Evolutionary conservation across 2,329 filamentous ascomycete genomes (phyloP).

Genomic region (Canariomyces notabilis): DNA sequence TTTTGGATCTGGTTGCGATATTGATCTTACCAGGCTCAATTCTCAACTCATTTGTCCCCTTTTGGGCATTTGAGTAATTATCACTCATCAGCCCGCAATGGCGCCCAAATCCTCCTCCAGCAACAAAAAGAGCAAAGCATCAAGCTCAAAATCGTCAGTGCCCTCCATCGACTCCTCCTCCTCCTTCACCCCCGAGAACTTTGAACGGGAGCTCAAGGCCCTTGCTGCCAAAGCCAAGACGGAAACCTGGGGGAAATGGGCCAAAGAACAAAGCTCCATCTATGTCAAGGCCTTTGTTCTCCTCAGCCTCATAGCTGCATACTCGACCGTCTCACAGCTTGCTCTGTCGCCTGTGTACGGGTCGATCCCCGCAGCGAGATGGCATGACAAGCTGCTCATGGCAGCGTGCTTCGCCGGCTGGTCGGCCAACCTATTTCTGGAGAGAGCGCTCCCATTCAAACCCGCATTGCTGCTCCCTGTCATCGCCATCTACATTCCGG

Average conservation of each 20-base stretch:
- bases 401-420: conserved; percentile 66
- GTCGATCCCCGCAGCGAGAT: conserved; percentile 67
- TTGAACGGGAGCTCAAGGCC: conserved; percentile 49
- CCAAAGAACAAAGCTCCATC: conserved; percentile 35
- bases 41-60: conserved; percentile 4
- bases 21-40: not conserved
- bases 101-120: conserved; percentile 19
- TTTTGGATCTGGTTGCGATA: conserved; percentile 4
- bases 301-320: conserved; percentile 55
- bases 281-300: conserved; percentile 41
- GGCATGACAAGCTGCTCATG: conserved; percentile 64
- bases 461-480: conserved; percentile 61
- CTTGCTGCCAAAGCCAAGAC: conserved; percentile 43
- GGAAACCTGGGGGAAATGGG: conserved; percentile 32
- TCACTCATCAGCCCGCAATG: conserved; percentile 27
- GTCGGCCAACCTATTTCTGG: conserved; percentile 58
- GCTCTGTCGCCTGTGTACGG: conserved; percentile 85
- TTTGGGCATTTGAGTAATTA: not conserved
- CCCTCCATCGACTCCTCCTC: conserved; percentile 28
- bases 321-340: conserved; percentile 67
- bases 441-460: conserved; percentile 44
- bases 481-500: conserved; percentile 69
- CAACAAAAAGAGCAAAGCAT: conserved; percentile 5
- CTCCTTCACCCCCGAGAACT: conserved; percentile 45
- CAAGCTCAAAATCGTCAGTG: conserved; percentile 20